Conservation (phyloP, 2,329 filamentous ascomycete genomes). For the Pyrenophora seminiperda region DNA sequence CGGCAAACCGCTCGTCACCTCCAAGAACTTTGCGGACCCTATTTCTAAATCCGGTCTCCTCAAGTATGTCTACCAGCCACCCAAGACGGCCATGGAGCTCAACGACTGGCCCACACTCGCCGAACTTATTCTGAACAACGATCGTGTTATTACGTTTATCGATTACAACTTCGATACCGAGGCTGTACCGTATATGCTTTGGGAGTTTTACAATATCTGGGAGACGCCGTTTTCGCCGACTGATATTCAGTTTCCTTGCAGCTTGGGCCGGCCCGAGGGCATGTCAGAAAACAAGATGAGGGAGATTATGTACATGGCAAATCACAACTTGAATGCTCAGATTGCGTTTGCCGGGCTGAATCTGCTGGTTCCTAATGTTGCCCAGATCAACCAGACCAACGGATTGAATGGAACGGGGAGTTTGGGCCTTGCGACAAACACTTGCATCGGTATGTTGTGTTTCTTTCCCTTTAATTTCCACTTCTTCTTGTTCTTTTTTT, state of each 20-base stretch:
- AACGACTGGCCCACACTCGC: conserved; percentile 86
- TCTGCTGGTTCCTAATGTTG: conserved; percentile 47
- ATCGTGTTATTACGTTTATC: conserved; percentile 49
- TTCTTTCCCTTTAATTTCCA: background rate
- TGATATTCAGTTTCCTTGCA: conserved; percentile 74
- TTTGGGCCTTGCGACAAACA: conserved; percentile 41
- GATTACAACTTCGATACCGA: conserved; percentile 70
- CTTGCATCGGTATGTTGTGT: conserved; percentile 45
- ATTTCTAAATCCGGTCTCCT: conserved; percentile 75
- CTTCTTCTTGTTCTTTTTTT: too few relatives aligned
- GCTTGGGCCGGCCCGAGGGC: conserved; percentile 73
- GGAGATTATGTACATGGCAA: conserved; percentile 78
- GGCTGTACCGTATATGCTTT: conserved; percentile 80
- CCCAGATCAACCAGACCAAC: conserved; percentile 44
- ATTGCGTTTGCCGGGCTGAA: conserved; percentile 49
- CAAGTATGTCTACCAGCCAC: conserved; percentile 75
- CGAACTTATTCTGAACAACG: conserved; percentile 54
- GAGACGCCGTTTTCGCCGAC: conserved; percentile 86
- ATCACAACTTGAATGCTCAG: conserved; percentile 88
- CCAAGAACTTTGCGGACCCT: conserved; percentile 67
- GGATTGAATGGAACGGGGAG: conserved; percentile 40
- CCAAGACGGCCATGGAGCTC: conserved; percentile 73
- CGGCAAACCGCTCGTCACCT: conserved; percentile 60
- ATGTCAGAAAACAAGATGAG: conserved; percentile 58
- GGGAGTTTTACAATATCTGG: conserved; percentile 90